Base-by-base conservation (phyloP, 306 rosid species). In the Castanea mollissima region DNA sequence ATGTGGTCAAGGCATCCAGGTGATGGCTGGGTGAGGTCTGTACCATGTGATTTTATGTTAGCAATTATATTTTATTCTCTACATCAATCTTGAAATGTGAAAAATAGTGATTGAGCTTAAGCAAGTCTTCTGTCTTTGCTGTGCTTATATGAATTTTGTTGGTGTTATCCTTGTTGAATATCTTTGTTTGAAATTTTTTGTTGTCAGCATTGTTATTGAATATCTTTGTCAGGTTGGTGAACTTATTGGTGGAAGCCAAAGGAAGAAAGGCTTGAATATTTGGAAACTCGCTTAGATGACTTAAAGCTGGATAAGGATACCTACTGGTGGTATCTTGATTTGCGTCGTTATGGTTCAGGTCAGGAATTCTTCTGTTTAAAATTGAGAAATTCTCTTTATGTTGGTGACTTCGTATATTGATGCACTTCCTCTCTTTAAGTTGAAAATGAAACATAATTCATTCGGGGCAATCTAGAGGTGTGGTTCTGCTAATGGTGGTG, bases 281-380 rank as follows among this genome's bases (percentile, higher is more conserved):
- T 94, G 64, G 99, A 94, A 89, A 89, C 88, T 72, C 93, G 99
- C 55, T 82, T 94, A 60, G 99, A 94, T 80, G 94, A 92, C 52
- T 83, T 92, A 82, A 90, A 91, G 88, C 86, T 94, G 84, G 85
- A 86, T 70, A 94, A 87, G 88, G 96, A 94, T 13, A 83, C 88
- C 81, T 91, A 86, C 84, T 94, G 99, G 97, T 94, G 97, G 99
- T 94, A 94, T 87, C 97, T 94, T 83, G 99, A 94, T 86, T 89
- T 94, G 86, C 99, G 97, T 76, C 95, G 99, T 75, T 92, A 94
- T 75, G 99, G 99, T 55, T 92, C 99, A 85, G 99, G 99, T 94
- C 62, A 75, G 83, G 78, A 32, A 27, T 84, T 79, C 32, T 51
- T 68, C 69, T 77, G 76, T 83, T 71, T 10, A 57, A 69, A 69